Percentiles rank a stretch among this genome's conserved stretches.
These are phyloP conservation scores for Metarhizium sp. DNA, from an alignment of 2,329 filamentous ascomycete genomes.

Conservation along the genomic window DNA sequence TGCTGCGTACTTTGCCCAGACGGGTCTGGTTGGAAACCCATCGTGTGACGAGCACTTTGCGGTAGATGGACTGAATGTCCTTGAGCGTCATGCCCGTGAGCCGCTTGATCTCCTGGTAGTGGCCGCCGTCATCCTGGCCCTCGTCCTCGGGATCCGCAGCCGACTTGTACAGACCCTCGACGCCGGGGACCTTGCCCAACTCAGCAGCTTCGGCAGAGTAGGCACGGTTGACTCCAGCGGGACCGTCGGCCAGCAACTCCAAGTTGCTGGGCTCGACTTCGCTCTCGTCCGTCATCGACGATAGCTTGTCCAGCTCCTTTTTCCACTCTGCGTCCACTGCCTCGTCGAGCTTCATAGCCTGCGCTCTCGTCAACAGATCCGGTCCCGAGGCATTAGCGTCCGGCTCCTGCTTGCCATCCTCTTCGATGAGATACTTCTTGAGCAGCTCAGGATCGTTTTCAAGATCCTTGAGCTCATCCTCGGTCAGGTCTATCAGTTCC, in stretches of 20 bases:
- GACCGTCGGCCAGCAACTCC: slow-evolving; percentile 27
- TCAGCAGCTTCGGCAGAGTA: slow-evolving; percentile 37
- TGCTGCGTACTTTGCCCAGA: slow-evolving; percentile 80
- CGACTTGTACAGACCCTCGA: slow-evolving; percentile 40
- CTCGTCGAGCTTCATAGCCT: slow-evolving; percentile 28
- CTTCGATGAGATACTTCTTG: slow-evolving; percentile 26
- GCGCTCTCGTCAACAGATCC: slow-evolving; percentile 22
- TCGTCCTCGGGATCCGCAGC: slow-evolving; percentile 39
- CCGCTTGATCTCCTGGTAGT: slow-evolving; percentile 42
- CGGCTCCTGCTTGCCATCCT: slow-evolving; percentile 14
- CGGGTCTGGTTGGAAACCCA: slow-evolving; percentile 86
- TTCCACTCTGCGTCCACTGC: slow-evolving; percentile 26
- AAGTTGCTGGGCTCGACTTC: slow-evolving; percentile 23
- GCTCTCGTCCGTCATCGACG: slow-evolving; percentile 18
- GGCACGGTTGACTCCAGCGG: slow-evolving; percentile 21
- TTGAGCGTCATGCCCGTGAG: slow-evolving; percentile 43
- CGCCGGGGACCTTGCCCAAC: slow-evolving; percentile 44
- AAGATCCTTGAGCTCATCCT: slow-evolving; percentile 34
- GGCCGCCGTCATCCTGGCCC: slow-evolving; percentile 40
- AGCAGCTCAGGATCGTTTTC: slow-evolving; percentile 30
- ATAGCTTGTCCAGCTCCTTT: slow-evolving; percentile 27
- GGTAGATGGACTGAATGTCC: slow-evolving; percentile 45
- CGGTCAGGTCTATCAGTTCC: slow-evolving; percentile 38
- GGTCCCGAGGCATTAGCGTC: slow-evolving; percentile 15
- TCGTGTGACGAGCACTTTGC: slow-evolving; percentile 67